Conservation (phyloP, 208 protist genomes). For the Wallacemonas rigidus region DNA sequence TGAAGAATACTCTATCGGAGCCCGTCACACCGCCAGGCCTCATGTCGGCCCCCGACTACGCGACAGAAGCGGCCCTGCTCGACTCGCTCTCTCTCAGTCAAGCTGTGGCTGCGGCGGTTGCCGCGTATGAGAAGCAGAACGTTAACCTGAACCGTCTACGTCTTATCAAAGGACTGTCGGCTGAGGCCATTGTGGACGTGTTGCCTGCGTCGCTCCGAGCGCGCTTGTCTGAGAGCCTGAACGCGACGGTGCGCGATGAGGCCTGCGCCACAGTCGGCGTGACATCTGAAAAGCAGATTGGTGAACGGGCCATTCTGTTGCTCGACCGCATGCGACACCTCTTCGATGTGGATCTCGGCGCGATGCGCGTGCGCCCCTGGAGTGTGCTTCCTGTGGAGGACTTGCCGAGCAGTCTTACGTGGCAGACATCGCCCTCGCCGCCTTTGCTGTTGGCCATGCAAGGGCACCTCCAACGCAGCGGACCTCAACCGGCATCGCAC, state of each 20-base stretch:
- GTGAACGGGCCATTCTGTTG: conserved; percentile 43
- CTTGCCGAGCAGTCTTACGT: conserved; percentile 78
- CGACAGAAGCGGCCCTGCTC: not conserved
- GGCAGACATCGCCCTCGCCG: conserved; percentile 75
- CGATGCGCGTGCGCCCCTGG: conserved; percentile 61
- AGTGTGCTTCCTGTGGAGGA: conserved; percentile 43
- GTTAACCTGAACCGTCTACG: not conserved
- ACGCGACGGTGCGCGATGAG: too few species aligned
- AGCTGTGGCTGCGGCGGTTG: not conserved
- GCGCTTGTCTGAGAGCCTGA: not conserved
- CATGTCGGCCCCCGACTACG: not conserved
- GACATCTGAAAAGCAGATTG: not conserved
- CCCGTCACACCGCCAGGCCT: not conserved
- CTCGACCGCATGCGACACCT: conserved; percentile 84
- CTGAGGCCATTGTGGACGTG: not conserved
- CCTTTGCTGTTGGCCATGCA: conserved; percentile 43
- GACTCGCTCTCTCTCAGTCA: conserved; percentile 3
- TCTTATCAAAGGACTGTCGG: conserved; percentile 13
- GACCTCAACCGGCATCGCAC: conserved; percentile 29
- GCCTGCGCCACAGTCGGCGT: too few species aligned
- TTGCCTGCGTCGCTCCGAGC: not conserved
- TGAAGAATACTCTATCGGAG: not conserved
- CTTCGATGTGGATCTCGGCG: conserved; percentile 74
- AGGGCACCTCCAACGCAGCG: conserved; percentile 28
- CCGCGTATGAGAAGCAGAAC: not conserved